Base-by-base conservation (phyloP, 2,329 filamentous ascomycete species). In the Colletotrichum tropicicola region DNA sequence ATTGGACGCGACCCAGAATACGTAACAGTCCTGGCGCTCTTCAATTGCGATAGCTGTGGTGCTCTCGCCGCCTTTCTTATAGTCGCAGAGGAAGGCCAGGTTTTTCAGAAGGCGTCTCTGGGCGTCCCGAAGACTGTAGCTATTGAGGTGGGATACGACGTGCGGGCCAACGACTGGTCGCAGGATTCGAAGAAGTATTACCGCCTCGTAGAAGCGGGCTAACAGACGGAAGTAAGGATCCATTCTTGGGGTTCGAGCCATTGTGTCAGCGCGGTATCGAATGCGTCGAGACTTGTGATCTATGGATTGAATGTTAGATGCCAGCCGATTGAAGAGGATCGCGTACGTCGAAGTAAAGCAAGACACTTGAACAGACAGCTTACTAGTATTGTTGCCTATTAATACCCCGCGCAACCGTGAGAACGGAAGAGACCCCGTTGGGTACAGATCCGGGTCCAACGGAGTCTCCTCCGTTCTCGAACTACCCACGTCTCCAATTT, bases 1-100 rank as follows among this genome's bases (percentile, higher is more conserved):
- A 60, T 85, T 85, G 1, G 76, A 77, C 3, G 83, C 77, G 7
- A 84, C 52, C 78, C 82, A 84, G 39, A 83, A 82, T 3, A 75
- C 71, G 53, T 75, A 76, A n/a, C 68, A 67, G 0, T 75, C 60
- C 1, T 68, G 37, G 0, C 44, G 63, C 0, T 78, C 70, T 63
- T 85, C 76, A 1, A 83, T 68, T 0, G 75, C 82, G 25, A 85
- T 77, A 0, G 83, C 77, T 0, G 83, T 79, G n/a, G 78, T 80
- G 0, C 78, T 78, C 3, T 72, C 67, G 3, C 83, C 83, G 0
- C 83, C 83, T 65, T 83, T 85, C 0, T 72, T 66, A 49, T 77
- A 77, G 58, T 85, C 83, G 65, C 81, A 84, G 6, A 85, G 67
- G 67, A 79, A 83, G 8, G 80, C 74, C 2, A 85, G 69, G 27